phyloP scores from a whole-genome alignment of 192 early-diverging fungal species.

The Gryganskiella cystojenkinii region DNA sequence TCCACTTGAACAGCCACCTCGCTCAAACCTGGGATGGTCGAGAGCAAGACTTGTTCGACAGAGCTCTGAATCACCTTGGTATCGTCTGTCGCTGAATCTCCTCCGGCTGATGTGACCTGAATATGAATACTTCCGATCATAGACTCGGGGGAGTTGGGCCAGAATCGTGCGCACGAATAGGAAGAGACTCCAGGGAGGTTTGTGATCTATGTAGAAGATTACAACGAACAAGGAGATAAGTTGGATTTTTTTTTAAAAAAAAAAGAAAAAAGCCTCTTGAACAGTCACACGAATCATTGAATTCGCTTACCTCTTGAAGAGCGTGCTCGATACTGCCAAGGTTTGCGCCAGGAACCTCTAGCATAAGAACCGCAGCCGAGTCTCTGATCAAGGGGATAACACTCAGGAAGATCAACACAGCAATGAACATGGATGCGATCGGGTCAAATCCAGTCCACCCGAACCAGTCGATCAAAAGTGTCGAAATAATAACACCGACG shows the following conservation, averaged over 20 bases:
- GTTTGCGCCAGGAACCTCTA: conserved; percentile 53
- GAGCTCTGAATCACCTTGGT: conserved; percentile 51
- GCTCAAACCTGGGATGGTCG: conserved; percentile 59
- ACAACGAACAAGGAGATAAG: no score
- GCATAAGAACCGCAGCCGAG: conserved; percentile 69
- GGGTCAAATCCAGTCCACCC: conserved; percentile 98
- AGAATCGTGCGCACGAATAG: conserved; percentile 61
- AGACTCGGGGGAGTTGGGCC: conserved; percentile 65
- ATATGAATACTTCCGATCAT: conserved; percentile 66
- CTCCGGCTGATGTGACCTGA: conserved; percentile 33
- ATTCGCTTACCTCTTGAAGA: conserved; percentile 54
- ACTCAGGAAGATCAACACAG: conserved; percentile 84
- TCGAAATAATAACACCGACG: conserved; percentile 96
- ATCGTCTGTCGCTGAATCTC: conserved; percentile 13
- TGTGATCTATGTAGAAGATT: conserved; percentile 12
- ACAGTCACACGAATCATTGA: neutral
- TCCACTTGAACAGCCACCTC: conserved; percentile 66
- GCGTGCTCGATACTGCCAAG: conserved; percentile 57
- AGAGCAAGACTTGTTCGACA: conserved; percentile 56
- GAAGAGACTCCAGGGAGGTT: conserved; percentile 53
- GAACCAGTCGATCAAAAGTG: conserved; percentile 86
- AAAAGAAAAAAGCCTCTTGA: neutral
- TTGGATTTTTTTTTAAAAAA: neutral
- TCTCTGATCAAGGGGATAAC: conserved; percentile 86
- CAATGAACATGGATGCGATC: conserved; percentile 92